phyloP scores from a whole-genome alignment of 1,284 basidiomycete species.

The Malassezia psittaci region DNA sequence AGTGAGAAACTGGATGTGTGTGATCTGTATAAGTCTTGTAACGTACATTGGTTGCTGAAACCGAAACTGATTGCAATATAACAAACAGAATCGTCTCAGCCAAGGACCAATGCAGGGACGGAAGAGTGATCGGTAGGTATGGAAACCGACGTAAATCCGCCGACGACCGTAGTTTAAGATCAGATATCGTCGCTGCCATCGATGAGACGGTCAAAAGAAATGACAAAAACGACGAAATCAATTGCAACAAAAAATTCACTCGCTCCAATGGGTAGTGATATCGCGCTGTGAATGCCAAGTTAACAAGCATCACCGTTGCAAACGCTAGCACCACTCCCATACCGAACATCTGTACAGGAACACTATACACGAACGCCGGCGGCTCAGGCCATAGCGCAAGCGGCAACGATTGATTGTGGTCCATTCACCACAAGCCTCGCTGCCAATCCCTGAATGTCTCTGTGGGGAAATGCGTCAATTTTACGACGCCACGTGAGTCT shows the following conservation, averaged over 20 bases:
- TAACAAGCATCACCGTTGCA: constrained; percentile 73
- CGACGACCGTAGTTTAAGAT: constrained; percentile 57
- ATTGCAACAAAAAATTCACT: constrained; percentile 79
- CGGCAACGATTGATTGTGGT: not conserved
- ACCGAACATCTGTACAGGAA: constrained; percentile 81
- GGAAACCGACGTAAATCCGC: constrained; percentile 89
- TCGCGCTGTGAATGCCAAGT: constrained; percentile 85
- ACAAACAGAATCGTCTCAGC: constrained; percentile 70
- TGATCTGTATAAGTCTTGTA: constrained; percentile 53
- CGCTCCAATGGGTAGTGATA: constrained; percentile 91
- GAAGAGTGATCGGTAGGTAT: constrained; percentile 64
- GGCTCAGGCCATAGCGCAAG: not conserved
- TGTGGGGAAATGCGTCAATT: not conserved
- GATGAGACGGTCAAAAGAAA: constrained; percentile 54
- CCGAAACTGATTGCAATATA: constrained; percentile 70
- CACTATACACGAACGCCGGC: constrained; percentile 58
- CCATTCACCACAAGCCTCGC: not conserved
- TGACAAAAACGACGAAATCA: constrained; percentile 63
- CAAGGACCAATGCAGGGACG: constrained; percentile 66
- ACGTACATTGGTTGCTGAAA: constrained; percentile 8
- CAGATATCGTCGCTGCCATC: constrained; percentile 54
- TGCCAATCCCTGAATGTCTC: not conserved
- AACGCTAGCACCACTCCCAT: constrained; percentile 79
- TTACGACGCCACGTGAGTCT: not conserved
- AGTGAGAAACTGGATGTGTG: constrained; percentile 95